Percentiles rank a stretch among this genome's conserved stretches.
Evolutionary conservation across 2,329 filamentous ascomycete species (phyloP).

Genomic region (Monilinia laxa): DNA sequence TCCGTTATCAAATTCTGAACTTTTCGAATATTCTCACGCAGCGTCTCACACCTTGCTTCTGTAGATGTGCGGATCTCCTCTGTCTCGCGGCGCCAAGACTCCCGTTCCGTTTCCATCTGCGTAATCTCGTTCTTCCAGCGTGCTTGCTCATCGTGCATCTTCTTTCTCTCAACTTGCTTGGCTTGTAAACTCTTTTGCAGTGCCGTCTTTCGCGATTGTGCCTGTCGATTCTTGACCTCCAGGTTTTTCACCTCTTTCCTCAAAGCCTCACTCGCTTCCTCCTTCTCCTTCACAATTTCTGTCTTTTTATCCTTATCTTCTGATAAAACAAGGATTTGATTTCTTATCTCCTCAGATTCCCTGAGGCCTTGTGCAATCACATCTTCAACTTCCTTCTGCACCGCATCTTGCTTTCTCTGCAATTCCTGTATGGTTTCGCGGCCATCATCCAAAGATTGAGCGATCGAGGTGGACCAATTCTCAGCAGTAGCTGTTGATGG

Average conservation of each 20-base stretch:
- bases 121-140: constrained; percentile 66
- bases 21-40: constrained; percentile 56
- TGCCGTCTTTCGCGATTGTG: constrained; percentile 75
- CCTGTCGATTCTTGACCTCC: constrained; percentile 76
- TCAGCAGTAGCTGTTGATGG: constrained; percentile 57
- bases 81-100: constrained; percentile 55
- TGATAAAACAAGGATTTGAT: constrained; percentile 65
- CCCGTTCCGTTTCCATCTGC: constrained; percentile 57
- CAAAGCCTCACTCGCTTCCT: constrained; percentile 82
- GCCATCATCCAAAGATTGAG: constrained; percentile 50
- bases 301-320: constrained; percentile 78
- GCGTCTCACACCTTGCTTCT: constrained; percentile 51
- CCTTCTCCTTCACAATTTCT: constrained; percentile 80
- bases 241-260: constrained; percentile 77
- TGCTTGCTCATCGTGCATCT: constrained; percentile 66
- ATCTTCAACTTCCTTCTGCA: constrained; percentile 82
- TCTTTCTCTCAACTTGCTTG: constrained; percentile 66
- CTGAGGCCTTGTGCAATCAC: constrained; percentile 67
- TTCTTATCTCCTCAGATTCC: constrained; percentile 69
- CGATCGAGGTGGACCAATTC: constrained; percentile 41
- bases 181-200: constrained; percentile 71
- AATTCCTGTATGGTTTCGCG: constrained; percentile 73
- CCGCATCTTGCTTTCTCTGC: constrained; percentile 74
- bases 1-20: constrained; percentile 56
- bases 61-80: constrained; percentile 51